These are phyloP conservation scores for Diophrys sp. DNA, from an alignment of 73 alveolate species.

Conservation along the genomic window DNA sequence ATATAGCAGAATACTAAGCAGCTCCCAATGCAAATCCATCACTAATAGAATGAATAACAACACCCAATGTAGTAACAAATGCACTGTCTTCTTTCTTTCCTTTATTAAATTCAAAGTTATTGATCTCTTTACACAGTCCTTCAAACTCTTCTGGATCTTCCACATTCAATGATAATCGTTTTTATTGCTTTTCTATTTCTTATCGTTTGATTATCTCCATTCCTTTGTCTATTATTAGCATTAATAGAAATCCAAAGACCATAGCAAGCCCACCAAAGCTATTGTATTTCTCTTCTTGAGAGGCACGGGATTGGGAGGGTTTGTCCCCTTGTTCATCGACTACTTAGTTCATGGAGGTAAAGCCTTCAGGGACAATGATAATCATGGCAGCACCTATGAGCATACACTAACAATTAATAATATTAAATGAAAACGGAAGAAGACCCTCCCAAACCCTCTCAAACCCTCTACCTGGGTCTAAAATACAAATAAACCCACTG, in stretches of 20 bases:
- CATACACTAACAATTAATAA: too few relatives aligned
- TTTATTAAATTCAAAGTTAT: too few relatives aligned
- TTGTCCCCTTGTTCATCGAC: not conserved
- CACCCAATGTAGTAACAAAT: constrained; percentile 40
- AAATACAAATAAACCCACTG: too few relatives aligned
- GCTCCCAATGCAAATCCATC: constrained; percentile 63
- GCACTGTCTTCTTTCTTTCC: not conserved
- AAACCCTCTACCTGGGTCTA: too few relatives aligned
- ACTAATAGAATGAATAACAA: constrained; percentile 47
- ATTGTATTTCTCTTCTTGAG: not conserved
- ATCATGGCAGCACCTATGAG: not conserved
- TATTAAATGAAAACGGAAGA: too few relatives aligned
- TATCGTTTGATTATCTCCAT: not conserved
- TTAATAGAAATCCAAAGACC: not conserved
- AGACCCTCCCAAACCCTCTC: too few relatives aligned
- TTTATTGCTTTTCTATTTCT: not conserved
- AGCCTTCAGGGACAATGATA: constrained; percentile 3
- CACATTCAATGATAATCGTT: not conserved
- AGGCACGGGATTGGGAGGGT: not conserved
- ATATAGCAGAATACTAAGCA: constrained; percentile 1
- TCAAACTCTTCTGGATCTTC: constrained; percentile 1
- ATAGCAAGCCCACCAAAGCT: not conserved
- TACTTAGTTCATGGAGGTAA: not conserved
- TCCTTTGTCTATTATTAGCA: not conserved
- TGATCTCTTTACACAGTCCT: not conserved